Base-by-base conservation (phyloP, 192 early-diverging fungal genomes). In the Coemansia sp. region DNA sequence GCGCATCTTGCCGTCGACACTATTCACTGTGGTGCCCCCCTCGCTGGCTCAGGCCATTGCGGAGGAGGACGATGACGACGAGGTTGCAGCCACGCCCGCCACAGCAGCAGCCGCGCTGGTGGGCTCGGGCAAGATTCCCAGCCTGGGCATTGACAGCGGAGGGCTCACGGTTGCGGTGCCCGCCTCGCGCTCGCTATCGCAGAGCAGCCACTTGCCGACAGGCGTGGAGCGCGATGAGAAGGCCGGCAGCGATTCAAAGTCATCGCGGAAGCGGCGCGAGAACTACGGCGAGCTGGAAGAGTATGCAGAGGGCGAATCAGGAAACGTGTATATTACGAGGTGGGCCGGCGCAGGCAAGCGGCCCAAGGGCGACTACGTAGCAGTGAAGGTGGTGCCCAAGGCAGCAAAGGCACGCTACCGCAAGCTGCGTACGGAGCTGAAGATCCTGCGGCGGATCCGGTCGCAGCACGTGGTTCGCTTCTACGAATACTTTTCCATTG, bases 231-330 rank as follows among this genome's bases (percentile, higher is more conserved):
- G 58, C 25, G 65, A 70, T 23, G 64, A 71, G 11, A 66, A 65
- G 41, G 33, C 63, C 1, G 36, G 23, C 61, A 65, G 47, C 35
- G 63, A 65, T n/a, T 33, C 50, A 31, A 81, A 80, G 55, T 75
- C 72, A 42, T 74, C 72, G 26, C 72, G 63, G 78, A 72, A 72
- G 67, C 73, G 72, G 47, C 66, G 79, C 53, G 73, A 76, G 36
- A 81, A 81, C 73, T 81, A 81, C 26, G 79, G 72, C 45, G 75
- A 82, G 65, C 72, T 82, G 38, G 83, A 84, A 35, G 75, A 77
- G 53, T 84, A 77, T 39, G 83, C 83, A 1, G 83, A 81, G 56
- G 83, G 83, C 65, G 83, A 84, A 61, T 84, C 66, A 0, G 83
- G 83, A 59, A 80, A 75, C 45, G 70, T 84, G 56, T 84, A 65